Percentiles rank a stretch among this genome's conserved stretches.
Evolutionary conservation across 306 rosid species (phyloP).

Genomic region (Prunus mira): DNA sequence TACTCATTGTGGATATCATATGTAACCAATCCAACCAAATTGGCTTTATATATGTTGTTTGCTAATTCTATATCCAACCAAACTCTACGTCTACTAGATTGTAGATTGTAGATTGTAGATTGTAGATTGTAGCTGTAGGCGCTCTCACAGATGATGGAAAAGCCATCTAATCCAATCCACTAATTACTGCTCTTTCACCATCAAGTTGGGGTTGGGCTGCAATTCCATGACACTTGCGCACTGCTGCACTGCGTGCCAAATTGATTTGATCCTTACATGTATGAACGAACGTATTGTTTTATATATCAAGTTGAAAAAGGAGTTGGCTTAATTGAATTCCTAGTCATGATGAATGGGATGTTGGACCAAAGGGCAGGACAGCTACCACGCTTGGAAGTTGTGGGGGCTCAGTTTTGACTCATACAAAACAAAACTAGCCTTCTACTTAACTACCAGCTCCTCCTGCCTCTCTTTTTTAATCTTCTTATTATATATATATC

Average conservation of each 20-base stretch:
- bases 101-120: too few species aligned
- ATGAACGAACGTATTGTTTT: too few species aligned
- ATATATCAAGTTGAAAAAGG: neutral
- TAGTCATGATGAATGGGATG: constrained; percentile 4
- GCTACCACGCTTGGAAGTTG: neutral
- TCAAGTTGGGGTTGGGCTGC: neutral
- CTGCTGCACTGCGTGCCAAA: too few species aligned
- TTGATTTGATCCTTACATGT: too few species aligned
- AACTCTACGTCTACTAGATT: neutral
- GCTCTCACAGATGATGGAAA: neutral
- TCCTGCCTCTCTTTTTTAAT: neutral
- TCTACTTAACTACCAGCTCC: neutral
- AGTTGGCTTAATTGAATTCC: neutral
- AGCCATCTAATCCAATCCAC: neutral
- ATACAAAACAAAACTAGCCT: neutral
- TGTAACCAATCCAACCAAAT: too few species aligned
- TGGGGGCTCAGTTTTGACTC: neutral
- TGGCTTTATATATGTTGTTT: neutral
- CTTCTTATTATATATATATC: too few species aligned
- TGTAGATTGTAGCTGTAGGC: neutral
- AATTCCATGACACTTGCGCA: too few species aligned
- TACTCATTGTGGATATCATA: too few species aligned
- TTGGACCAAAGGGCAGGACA: neutral
- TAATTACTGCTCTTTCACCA: too few species aligned
- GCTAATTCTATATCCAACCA: neutral